These are phyloP conservation scores for Grosmannia penicillata DNA, from an alignment of 2,329 filamentous ascomycete species.

Conservation along the genomic window DNA sequence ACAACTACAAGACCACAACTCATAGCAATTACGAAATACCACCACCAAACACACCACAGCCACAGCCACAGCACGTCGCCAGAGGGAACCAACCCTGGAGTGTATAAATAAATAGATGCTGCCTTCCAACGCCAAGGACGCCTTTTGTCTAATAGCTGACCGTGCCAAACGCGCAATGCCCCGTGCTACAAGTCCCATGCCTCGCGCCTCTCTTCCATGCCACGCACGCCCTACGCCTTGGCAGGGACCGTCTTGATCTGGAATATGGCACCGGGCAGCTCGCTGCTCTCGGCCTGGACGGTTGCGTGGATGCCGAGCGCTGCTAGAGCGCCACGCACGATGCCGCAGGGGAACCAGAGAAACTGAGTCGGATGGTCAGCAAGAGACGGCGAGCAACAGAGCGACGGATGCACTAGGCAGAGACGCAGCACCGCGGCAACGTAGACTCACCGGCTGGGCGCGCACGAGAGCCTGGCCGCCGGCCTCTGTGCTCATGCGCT, in stretches of 20 bases:
- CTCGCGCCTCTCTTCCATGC: not conserved
- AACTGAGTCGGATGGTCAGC: constrained; percentile 39
- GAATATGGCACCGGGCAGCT: constrained; percentile 80
- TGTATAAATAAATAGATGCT: too few relatives aligned
- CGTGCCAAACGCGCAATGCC: too few relatives aligned
- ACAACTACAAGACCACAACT: too few relatives aligned
- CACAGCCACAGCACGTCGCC: too few relatives aligned
- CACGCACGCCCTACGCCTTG: constrained; percentile 36
- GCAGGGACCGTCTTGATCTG: constrained; percentile 76
- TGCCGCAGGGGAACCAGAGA: constrained; percentile 86
- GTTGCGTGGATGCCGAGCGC: constrained; percentile 81
- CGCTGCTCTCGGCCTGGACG: constrained; percentile 78
- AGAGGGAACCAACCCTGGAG: too few relatives aligned
- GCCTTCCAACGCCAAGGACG: too few relatives aligned
- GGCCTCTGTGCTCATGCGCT: constrained; percentile 73
- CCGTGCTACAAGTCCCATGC: too few relatives aligned
- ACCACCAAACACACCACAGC: too few relatives aligned
- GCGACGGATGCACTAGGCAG: not conserved
- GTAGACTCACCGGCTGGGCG: constrained; percentile 69
- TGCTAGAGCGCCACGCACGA: constrained; percentile 84
- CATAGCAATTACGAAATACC: too few relatives aligned
- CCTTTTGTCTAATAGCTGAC: too few relatives aligned
- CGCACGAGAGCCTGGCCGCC: constrained; percentile 57
- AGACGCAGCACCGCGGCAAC: not conserved
- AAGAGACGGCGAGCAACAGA: not conserved